phyloP scores from a whole-genome alignment of 768 basidiomycete genomes.

The Lentinula boryana region DNA sequence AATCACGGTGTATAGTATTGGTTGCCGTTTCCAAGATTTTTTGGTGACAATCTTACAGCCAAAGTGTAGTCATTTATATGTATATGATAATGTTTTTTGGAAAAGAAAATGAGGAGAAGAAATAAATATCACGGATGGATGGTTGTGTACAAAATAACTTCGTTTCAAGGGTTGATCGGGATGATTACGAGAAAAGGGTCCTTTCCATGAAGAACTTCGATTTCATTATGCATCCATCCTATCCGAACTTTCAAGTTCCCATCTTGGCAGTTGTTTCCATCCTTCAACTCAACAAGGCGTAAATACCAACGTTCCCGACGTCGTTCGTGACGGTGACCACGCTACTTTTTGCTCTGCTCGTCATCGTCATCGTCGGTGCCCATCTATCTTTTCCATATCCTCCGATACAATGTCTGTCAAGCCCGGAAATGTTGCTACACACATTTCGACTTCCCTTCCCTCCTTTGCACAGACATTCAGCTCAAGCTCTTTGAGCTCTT shows the following conservation, averaged over 20 bases:
- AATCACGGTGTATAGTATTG: background rate
- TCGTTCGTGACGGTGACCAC: slow-evolving; percentile 1
- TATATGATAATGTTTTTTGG: background rate
- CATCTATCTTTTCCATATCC: slow-evolving; percentile 3
- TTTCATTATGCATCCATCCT: slow-evolving; percentile 10
- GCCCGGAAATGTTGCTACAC: slow-evolving; percentile 36
- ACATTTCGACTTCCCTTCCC: slow-evolving; percentile 59
- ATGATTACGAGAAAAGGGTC: slow-evolving; percentile 7
- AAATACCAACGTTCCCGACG: slow-evolving; percentile 3
- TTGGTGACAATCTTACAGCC: background rate
- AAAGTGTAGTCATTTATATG: background rate
- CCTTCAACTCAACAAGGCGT: slow-evolving; percentile 8
- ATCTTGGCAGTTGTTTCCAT: slow-evolving; percentile 8
- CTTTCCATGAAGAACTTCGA: slow-evolving; percentile 6
- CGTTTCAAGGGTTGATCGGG: slow-evolving; percentile 7
- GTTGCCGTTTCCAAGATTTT: background rate
- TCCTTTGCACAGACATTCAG: slow-evolving; percentile 78
- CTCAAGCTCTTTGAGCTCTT: slow-evolving; percentile 44
- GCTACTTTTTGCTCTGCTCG: background rate
- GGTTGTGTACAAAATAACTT: background rate
- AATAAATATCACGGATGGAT: background rate
- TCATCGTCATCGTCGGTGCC: slow-evolving; percentile 1
- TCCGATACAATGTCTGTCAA: slow-evolving; percentile 33
- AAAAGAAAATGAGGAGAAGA: background rate
- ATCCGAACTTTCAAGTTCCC: slow-evolving; percentile 9